These are phyloP conservation scores for Cyclotella choctawhatcheeana DNA, from an alignment of 108 stramenopile genomes.

Conservation along the genomic window DNA sequence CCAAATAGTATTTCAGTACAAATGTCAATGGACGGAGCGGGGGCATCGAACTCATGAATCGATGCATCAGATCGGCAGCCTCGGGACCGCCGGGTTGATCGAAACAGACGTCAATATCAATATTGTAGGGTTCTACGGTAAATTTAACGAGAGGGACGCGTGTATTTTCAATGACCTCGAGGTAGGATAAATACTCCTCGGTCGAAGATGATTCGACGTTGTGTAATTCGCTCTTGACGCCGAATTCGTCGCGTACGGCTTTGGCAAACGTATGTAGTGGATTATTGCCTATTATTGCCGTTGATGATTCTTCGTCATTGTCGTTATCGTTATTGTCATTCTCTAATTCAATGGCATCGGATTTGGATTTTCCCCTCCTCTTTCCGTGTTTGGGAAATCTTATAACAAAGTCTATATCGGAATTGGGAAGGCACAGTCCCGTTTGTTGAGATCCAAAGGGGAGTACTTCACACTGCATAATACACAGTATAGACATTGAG, in stretches of 20 bases:
- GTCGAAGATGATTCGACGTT: conserved; percentile 4
- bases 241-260: conserved; percentile 62
- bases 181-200: conserved; percentile 68
- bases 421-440: conserved; percentile 83
- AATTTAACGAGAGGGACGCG: conserved; percentile 96
- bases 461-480: conserved; percentile 60
- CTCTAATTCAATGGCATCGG: conserved; percentile 5
- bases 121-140: conserved; percentile 74
- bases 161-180: conserved; percentile 91
- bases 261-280: conserved; percentile 66
- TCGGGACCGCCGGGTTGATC: conserved; percentile 76
- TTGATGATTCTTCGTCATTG: too few species aligned
- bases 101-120: conserved; percentile 90
- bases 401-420: conserved; percentile 88
- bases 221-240: conserved; percentile 33
- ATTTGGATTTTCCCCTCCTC: conserved; percentile 14
- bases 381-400: conserved; percentile 29
- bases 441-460: conserved; percentile 96
- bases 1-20: conserved; percentile 93
- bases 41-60: conserved; percentile 81
- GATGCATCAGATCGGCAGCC: conserved; percentile 78
- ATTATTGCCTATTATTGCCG: not conserved
- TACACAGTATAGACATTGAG: too few species aligned
- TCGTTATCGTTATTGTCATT: too few species aligned
- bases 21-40: conserved; percentile 92